A percentile compares a stretch with the other conserved stretches of the same genome.
Evolutionary conservation across 768 basidiomycete genomes (phyloP).

Genomic region (Tricholoma saponaceum): DNA sequence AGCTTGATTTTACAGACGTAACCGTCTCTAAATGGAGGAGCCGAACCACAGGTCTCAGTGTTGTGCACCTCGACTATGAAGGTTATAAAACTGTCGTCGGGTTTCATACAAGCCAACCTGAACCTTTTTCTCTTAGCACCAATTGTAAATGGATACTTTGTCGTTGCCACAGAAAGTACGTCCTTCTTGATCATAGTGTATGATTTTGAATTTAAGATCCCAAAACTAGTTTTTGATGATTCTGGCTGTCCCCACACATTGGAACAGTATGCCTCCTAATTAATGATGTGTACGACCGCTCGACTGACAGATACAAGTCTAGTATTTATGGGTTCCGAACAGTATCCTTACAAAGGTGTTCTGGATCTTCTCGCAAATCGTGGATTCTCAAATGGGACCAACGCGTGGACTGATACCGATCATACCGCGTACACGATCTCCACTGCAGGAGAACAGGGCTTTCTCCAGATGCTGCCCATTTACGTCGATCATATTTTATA

Average conservation of each 20-base stretch:
- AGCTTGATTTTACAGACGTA: constrained; percentile 78
- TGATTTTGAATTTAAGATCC: background rate
- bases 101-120: constrained; percentile 11
- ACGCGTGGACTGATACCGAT: constrained; percentile 97
- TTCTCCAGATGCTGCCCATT: constrained; percentile 79
- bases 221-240: constrained; percentile 80
- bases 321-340: constrained; percentile 93
- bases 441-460: constrained; percentile 93
- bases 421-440: constrained; percentile 95
- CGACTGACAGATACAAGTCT: constrained; percentile 40
- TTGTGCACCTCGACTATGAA: constrained; percentile 90
- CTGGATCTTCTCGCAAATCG: constrained; percentile 94
- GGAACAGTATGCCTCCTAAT: constrained; percentile 66
- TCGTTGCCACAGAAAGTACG: constrained; percentile 84
- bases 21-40: constrained; percentile 87
- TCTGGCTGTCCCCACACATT: constrained; percentile 94
- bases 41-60: constrained; percentile 78
- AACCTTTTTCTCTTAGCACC: constrained; percentile 48
- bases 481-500: constrained; percentile 97
- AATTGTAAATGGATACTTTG: constrained; percentile 88
- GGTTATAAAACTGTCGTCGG: constrained; percentile 39
- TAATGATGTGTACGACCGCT: constrained; percentile 1
- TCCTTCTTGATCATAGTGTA: background rate
- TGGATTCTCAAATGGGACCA: constrained; percentile 87
- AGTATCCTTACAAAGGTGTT: constrained; percentile 94